Conservation (phyloP, 2,329 filamentous ascomycete genomes). For the Aspergillus ochraceoroseus region DNA sequence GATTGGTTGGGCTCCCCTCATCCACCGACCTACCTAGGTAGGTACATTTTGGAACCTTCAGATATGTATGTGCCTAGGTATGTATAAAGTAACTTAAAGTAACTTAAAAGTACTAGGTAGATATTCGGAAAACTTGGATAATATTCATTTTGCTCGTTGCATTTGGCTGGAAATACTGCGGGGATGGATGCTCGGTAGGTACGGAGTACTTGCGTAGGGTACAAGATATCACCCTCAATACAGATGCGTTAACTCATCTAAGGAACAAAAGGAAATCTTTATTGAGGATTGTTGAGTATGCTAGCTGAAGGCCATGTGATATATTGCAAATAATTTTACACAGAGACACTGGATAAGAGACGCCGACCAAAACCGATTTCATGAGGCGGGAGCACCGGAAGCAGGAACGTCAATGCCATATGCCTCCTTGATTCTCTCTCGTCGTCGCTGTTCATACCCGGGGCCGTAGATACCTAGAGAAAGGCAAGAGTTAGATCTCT, state of each 20-base stretch:
- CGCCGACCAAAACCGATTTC: constrained; percentile 26
- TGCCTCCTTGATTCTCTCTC: constrained; percentile 73
- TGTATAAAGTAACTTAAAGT: too few species aligned
- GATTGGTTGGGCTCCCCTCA: constrained; percentile 24
- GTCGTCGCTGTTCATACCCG: constrained; percentile 79
- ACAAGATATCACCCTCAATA: too few species aligned
- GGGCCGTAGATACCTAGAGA: constrained; percentile 75
- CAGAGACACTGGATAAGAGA: constrained; percentile 20
- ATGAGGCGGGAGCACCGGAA: constrained; percentile 46
- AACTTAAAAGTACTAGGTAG: too few species aligned
- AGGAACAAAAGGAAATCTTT: constrained; percentile 15
- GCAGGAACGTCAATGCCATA: constrained; percentile 81
- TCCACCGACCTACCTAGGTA: not conserved
- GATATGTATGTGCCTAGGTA: too few species aligned
- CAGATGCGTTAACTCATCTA: too few species aligned
- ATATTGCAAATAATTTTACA: constrained; percentile 29
- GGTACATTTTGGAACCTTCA: too few species aligned
- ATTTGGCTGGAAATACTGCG: too few species aligned
- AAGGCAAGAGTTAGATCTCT: too few species aligned
- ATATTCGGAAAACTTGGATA: too few species aligned
- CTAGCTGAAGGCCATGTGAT: constrained; percentile 24
- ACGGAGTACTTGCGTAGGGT: too few species aligned
- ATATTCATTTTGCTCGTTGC: too few species aligned
- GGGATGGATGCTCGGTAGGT: too few species aligned
- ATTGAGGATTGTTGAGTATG: constrained; percentile 20